Evolutionary conservation across 169 alveolate species (phyloP).

Genomic region (Plasmodium berghei): DNA sequence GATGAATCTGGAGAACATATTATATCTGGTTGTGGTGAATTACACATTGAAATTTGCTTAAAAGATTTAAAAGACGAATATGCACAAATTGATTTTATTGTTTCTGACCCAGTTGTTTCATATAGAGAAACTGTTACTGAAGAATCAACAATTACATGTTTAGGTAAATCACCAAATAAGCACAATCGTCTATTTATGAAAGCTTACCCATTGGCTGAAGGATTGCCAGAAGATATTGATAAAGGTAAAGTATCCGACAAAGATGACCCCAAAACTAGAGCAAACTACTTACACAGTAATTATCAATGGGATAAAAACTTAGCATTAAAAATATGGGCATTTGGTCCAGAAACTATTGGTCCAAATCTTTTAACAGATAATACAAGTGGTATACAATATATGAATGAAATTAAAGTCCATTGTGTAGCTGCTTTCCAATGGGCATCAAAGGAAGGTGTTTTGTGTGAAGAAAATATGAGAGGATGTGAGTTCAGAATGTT

Average conservation of each 20-base stretch:
- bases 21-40: slow-evolving; percentile 99
- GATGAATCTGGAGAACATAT: slow-evolving; percentile 99
- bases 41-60: slow-evolving; percentile 98
- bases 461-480: slow-evolving; percentile 99
- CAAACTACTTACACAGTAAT: slow-evolving; percentile 94
- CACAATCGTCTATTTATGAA: slow-evolving; percentile 98
- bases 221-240: slow-evolving; percentile 97
- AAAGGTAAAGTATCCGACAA: slow-evolving; percentile 93
- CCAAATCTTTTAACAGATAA: slow-evolving; percentile 97
- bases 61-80: slow-evolving; percentile 98
- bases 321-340: slow-evolving; percentile 98
- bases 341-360: slow-evolving; percentile 99
- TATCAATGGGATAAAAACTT: slow-evolving; percentile 98
- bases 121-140: slow-evolving; percentile 99
- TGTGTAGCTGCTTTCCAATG: slow-evolving; percentile 99
- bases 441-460: slow-evolving; percentile 99
- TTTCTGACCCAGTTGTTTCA: slow-evolving; percentile 99
- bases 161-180: slow-evolving; percentile 99
- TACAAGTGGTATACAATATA: slow-evolving; percentile 98
- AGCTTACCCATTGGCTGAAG: slow-evolving; percentile 98
- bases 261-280: slow-evolving; percentile 97
- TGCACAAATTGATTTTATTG: slow-evolving; percentile 98
- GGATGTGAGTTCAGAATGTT: slow-evolving; percentile 97
- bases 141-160: slow-evolving; percentile 93
- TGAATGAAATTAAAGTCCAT: slow-evolving; percentile 99